Evolutionary conservation across 129 eudicot species (phyloP), one percentile per base, ranked within the genome.

Genomic region (Solidago caesia): DNA sequence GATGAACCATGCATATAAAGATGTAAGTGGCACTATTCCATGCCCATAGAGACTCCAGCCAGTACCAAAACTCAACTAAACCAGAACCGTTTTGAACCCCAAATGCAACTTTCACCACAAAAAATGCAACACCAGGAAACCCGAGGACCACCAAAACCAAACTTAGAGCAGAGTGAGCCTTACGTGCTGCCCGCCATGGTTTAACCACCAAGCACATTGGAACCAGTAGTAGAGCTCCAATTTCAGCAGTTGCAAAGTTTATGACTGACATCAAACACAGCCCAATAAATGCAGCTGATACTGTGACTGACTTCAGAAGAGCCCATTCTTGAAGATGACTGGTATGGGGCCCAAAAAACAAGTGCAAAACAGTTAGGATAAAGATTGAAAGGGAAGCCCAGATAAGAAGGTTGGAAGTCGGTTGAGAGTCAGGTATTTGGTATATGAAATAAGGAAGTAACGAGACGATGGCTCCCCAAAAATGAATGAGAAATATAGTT

Each of bases 11-110:
- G 74, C 92, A 86, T 16, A 87, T 80, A 76, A 84, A 95, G 2
- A 95, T 83, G 48, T 95, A 91, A 25, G 99, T 95, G 33, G 96
- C 99, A 71, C 99, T 95, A 67, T 89, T 95, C 97, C 97, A 85
- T 33, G 72, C 82, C 99, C 96, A 89, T 10, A 95, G 84, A 44
- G 97, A 85, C 86, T 89, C 97, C 5, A 85, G 79, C 97, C 97
- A 95, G 51, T 14, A 82, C 99, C 97, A 95, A 80, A 91, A 91
- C 21, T 91, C 99, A 55, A 76, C 92, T 33, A 84, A 64, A 65
- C 77, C 51, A 12, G 85, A 11, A 27, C 58, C 77, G 63, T 83
- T 79, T 60, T 65, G 79, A 68, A 92, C 86, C 51, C 75, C 83
- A 21, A 86, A 84, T 33, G 74, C 81, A 58, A 89, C 87, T 77